A percentile compares a stretch with the other conserved stretches of the same genome.
phyloP scores from a whole-genome alignment of 1,139 yeast genomes.

The Pichia sp. region DNA sequence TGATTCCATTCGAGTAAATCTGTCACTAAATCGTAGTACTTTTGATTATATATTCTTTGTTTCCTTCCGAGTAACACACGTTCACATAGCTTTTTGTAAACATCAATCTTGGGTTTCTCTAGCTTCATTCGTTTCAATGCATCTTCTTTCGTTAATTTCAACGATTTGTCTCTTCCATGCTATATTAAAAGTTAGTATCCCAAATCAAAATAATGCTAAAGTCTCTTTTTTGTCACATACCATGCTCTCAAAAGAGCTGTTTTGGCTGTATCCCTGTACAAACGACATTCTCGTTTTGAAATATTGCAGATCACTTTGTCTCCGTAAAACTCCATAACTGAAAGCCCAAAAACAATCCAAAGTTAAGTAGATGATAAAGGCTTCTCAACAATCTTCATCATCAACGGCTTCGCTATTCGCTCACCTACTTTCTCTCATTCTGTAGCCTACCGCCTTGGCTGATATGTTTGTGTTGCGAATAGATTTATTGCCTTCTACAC shows the following conservation, averaged over 20 bases:
- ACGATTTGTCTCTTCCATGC: constrained; percentile 72
- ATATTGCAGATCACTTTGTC: neutral
- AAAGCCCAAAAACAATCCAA: neutral
- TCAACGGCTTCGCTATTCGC: neutral
- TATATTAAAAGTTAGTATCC: constrained; percentile 9
- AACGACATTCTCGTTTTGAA: constrained; percentile 16
- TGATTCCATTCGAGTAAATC: constrained; percentile 65
- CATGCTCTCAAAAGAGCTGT: constrained; percentile 16
- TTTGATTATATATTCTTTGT: constrained; percentile 34
- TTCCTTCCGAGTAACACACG: constrained; percentile 40
- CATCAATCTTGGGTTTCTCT: constrained; percentile 52
- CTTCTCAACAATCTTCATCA: neutral
- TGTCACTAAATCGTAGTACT: constrained; percentile 51
- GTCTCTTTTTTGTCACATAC: neutral
- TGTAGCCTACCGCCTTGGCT: neutral
- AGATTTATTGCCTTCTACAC: too few relatives aligned
- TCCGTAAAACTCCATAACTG: neutral
- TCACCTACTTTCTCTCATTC: neutral
- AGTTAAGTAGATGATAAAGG: neutral
- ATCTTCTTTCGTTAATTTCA: constrained; percentile 46
- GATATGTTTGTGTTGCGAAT: too few relatives aligned
- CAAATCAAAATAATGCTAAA: neutral
- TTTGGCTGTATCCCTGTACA: constrained; percentile 17
- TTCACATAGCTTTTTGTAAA: constrained; percentile 47
- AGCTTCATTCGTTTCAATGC: constrained; percentile 51